These are phyloP conservation scores for Fermentozyma sake DNA, from an alignment of 1,139 yeast genomes.

Conservation along the genomic window DNA sequence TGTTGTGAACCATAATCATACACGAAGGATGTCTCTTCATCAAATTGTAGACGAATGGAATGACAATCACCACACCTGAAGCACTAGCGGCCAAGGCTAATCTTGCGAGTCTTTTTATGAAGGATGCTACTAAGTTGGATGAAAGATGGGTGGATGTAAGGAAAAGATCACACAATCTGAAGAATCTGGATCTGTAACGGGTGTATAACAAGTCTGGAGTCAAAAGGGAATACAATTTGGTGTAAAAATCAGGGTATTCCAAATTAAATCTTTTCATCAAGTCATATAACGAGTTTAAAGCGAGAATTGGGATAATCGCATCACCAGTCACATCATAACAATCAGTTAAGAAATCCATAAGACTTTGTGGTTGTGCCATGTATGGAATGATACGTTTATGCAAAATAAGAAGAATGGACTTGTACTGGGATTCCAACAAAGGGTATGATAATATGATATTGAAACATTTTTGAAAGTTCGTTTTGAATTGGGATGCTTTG, in stretches of 20 bases:
- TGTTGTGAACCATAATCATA: constrained; percentile 78
- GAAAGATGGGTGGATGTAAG: constrained; percentile 86
- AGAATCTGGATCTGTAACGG: constrained; percentile 79
- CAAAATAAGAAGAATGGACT: constrained; percentile 60
- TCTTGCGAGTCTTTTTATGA: constrained; percentile 77
- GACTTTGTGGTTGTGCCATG: constrained; percentile 70
- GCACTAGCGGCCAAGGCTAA: constrained; percentile 80
- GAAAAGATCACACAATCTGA: constrained; percentile 82
- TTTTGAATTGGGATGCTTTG: constrained; percentile 55
- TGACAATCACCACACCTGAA: constrained; percentile 77
- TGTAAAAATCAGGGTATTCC: constrained; percentile 89
- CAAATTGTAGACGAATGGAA: constrained; percentile 89
- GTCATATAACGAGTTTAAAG: constrained; percentile 84
- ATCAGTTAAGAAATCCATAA: constrained; percentile 93
- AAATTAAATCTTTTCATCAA: constrained; percentile 77
- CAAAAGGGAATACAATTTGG: constrained; percentile 74
- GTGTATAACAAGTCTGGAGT: constrained; percentile 74
- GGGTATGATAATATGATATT: constrained; percentile 48
- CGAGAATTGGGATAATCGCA: constrained; percentile 69
- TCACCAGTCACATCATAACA: constrained; percentile 64
- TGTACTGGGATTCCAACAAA: constrained; percentile 57
- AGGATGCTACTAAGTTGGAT: constrained; percentile 78
- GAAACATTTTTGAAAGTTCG: constrained; percentile 69
- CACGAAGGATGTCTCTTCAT: constrained; percentile 90
- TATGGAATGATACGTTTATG: constrained; percentile 84